Evolutionary conservation across 306 rosid genomes (phyloP), one percentile per base, ranked within the genome.

Genomic region (Oemleria cerasiformis): DNA sequence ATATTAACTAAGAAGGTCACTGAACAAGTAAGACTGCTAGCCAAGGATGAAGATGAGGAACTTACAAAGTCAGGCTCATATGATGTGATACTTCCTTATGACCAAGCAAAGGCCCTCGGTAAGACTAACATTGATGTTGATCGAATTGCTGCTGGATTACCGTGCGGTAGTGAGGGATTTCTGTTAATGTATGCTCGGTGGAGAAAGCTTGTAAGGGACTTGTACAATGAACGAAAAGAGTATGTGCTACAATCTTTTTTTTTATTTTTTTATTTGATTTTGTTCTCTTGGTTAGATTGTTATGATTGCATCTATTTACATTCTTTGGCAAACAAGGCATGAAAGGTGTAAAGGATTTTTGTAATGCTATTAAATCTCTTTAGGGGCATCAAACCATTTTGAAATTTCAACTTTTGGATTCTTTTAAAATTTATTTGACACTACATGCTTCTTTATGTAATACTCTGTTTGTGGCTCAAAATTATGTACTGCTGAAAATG

Each of bases 31-130:
- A 78, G 89, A 70, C 71, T 85, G 74, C 95, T 91, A 77, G 95
- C 99, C 43, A 84, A 83, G 69, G 91, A 88, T 67, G 97, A 94
- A 83, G 82, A 83, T 73, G 94, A 93, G 76, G 81, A 87, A 76
- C 91, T 88, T 73, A 75, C 88, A 39, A 90, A 92, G 82, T 76
- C 77, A 56, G 73, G 85, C 68, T 82, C 91, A 71, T 86, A 86
- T 77, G 96, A 94, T 78, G 81, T 86, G 79, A 84, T 81, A 76
- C 95, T 85, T 72, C 97, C 95, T 41, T 94, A 94, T 75, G 99
- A 94, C 85, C 99, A 94, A 91, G 99, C 97, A 79, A 94, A 81
- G 82, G 99, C 97, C 72, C 96, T 94, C 58, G 99, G 99, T 77
- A 94, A 94, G 83, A 91, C 88, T 74, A 94, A 89, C 82, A 91